Evolutionary conservation across 345 rosid genomes (phyloP), one percentile per base, ranked within the genome.

Genomic region (Populus tremula): DNA sequence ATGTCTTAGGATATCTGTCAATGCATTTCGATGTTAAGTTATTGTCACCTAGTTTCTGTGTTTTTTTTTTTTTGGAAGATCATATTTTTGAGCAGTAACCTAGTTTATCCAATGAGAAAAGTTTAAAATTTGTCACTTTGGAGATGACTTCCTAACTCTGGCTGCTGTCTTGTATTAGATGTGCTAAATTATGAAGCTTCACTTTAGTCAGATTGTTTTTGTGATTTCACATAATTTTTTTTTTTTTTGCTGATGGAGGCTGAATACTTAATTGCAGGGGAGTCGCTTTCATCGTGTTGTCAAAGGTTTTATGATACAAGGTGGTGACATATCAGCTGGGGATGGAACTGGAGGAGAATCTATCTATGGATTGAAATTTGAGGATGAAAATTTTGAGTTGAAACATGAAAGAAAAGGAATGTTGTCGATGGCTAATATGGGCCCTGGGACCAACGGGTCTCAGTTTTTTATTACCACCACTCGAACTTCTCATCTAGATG

Each of bases 261-360:
- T 65, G 45, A 21, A 16, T 71, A 25, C 2, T 54, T 61, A 36
- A n/a, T 41, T 67, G 31, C 68, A 79, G 74, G 74, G 78, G 21
- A n/a, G 31, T 38, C 50, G 70, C 17, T 73, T 79, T 49, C 82
- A 79, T 43, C 78, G 76, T 20, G 72, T 78, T 20, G 38, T 78
- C 29, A 78, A 67, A 67, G 81, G 76, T 50, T 78, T 78, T 29
- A 78, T 78, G 77, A 38, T 75, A 6, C 82, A 80, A 75, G 76
- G 82, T 36, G 82, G 82, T n/a, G 82, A 80, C 50, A 35, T 75
- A 45, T 74, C 78, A 5, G 78, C 78, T 12, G 59, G 71, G 35
- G 70, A 80, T 80, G 82, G 82, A 21, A 80, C 78, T 16, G 82
- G 82, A 36, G 79, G 79, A 25, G 82, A 80, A 36, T 80, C 76